phyloP scores from a whole-genome alignment of 306 rosid genomes.

The Lotus japonicus region DNA sequence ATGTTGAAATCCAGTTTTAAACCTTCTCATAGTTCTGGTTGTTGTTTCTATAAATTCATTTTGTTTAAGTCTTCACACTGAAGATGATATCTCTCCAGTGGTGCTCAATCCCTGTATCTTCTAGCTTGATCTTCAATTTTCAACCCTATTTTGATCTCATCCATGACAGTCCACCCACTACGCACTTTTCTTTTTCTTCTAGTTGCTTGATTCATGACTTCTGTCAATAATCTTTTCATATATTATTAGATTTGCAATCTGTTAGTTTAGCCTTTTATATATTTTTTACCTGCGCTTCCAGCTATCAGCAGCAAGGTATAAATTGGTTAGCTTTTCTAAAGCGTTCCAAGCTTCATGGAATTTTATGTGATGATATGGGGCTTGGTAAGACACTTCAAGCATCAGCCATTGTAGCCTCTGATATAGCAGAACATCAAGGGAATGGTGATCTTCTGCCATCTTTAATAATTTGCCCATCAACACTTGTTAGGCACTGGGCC shows the following conservation, averaged over 20 bases:
- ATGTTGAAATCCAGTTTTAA: background rate
- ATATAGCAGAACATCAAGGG: conserved; percentile 58
- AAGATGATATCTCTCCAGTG: background rate
- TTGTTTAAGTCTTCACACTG: background rate
- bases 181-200: background rate
- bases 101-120: conserved; percentile 3
- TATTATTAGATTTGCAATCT: background rate
- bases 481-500: conserved; percentile 98
- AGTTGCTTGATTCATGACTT: conserved; percentile 6
- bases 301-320: conserved; percentile 98
- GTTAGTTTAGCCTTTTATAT: background rate
- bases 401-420: conserved; percentile 91
- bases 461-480: conserved; percentile 88
- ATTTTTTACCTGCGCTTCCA: conserved; percentile 31
- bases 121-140: background rate
- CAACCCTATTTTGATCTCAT: conserved; percentile 7
- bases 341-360: conserved; percentile 99
- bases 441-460: conserved; percentile 55
- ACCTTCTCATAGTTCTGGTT: background rate
- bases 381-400: conserved; percentile 99
- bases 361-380: conserved; percentile 99
- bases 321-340: conserved; percentile 94
- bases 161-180: background rate
- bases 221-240: background rate
- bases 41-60: background rate